phyloP scores from a whole-genome alignment of 352 stramenopile genomes.

The Pseudoperonospora humuli region DNA sequence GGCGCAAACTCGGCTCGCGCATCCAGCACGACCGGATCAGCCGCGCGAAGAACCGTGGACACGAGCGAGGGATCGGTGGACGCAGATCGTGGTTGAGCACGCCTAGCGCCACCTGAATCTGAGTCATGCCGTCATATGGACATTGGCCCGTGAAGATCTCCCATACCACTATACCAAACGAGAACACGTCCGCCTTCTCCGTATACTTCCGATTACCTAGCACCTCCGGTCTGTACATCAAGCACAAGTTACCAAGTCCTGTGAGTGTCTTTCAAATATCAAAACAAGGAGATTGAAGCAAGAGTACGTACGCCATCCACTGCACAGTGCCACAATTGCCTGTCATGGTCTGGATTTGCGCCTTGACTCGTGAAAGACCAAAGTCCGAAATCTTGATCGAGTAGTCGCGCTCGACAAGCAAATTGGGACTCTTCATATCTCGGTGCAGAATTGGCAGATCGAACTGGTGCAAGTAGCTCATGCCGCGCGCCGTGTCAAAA shows the following conservation, averaged over 20 bases:
- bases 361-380: slow-evolving; percentile 86
- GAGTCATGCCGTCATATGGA: slow-evolving; percentile 86
- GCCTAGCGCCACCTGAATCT: slow-evolving; percentile 76
- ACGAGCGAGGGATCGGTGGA: slow-evolving; percentile 48
- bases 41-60: slow-evolving; percentile 58
- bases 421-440: slow-evolving; percentile 87
- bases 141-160: slow-evolving; percentile 88
- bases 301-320: slow-evolving; percentile 78
- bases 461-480: slow-evolving; percentile 86
- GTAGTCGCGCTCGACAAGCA: slow-evolving; percentile 79
- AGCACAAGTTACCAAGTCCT: slow-evolving; percentile 6
- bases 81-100: slow-evolving; percentile 77
- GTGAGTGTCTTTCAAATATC: slow-evolving; percentile 21
- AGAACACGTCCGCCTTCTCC: slow-evolving; percentile 91
- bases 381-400: slow-evolving; percentile 91
- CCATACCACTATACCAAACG: slow-evolving; percentile 91
- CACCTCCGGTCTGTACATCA: slow-evolving; percentile 55
- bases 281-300: not conserved
- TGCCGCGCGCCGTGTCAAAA: slow-evolving; percentile 71
- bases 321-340: slow-evolving; percentile 86
- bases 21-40: slow-evolving; percentile 78
- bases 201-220: slow-evolving; percentile 89
- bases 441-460: slow-evolving; percentile 82
- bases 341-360: slow-evolving; percentile 88
- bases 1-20: slow-evolving; percentile 56